These are phyloP conservation scores for Fragaria ananassa DNA, from an alignment of 306 rosid genomes.

Conservation along the genomic window DNA sequence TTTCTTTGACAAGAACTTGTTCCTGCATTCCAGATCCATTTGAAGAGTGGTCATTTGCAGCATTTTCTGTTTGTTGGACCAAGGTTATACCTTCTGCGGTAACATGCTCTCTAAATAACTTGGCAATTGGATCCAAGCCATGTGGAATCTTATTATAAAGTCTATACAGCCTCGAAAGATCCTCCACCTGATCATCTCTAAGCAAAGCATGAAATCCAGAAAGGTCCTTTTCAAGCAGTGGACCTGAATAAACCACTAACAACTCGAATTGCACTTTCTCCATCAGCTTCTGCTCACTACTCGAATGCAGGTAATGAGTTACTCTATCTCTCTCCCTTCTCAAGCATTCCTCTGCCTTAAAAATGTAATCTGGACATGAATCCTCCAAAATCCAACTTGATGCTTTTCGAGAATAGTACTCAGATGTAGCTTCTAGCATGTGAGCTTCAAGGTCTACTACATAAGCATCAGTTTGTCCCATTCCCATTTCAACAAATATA, in stretches of 20 bases:
- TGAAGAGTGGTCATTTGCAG: conserved; percentile 39
- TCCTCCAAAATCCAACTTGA: conserved; percentile 56
- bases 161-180: conserved; percentile 81
- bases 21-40: conserved; percentile 52
- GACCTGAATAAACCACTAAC: conserved; percentile 66
- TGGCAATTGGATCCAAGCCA: conserved; percentile 65
- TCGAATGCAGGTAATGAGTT: conserved; percentile 32
- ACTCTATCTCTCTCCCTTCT: conserved; percentile 33
- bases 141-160: conserved; percentile 66
- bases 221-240: conserved; percentile 85
- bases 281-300: conserved; percentile 32
- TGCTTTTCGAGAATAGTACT: conserved; percentile 57
- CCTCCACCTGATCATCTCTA: conserved; percentile 88
- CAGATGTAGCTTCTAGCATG: conserved; percentile 47
- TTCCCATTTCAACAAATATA: conserved; percentile 60
- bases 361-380: conserved; percentile 64
- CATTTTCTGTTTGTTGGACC: conserved; percentile 68
- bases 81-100: conserved; percentile 51
- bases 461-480: conserved; percentile 46
- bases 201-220: conserved; percentile 88
- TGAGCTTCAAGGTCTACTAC: conserved; percentile 52
- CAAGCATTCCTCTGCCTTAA: conserved; percentile 40
- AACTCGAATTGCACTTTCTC: conserved; percentile 70
- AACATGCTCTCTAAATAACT: conserved; percentile 61
- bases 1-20: conserved; percentile 59